phyloP scores from a whole-genome alignment of 768 basidiomycete genomes.

The Dioszegia crocea region DNA sequence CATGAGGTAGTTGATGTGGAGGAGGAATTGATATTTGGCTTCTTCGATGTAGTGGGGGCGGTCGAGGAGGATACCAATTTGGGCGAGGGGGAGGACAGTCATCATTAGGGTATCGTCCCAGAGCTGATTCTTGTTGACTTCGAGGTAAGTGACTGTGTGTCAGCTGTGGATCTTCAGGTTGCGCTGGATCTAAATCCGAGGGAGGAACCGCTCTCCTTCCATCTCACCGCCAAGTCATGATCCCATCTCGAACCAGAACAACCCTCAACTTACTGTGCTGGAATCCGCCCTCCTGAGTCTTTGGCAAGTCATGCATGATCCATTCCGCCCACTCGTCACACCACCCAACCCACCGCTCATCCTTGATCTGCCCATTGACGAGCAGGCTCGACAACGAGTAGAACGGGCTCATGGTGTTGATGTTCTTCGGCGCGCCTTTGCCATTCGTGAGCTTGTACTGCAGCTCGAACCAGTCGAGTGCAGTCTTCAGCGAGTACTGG shows the following conservation, averaged over 20 bases:
- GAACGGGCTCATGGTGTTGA: conserved; percentile 60
- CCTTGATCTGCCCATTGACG: conserved; percentile 25
- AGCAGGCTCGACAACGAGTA: conserved; percentile 37
- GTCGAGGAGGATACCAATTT: conserved; percentile 58
- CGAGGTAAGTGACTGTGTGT: conserved; percentile 36
- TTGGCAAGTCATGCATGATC: conserved; percentile 55
- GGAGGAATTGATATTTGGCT: conserved; percentile 46
- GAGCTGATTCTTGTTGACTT: conserved; percentile 50
- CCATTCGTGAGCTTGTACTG: conserved; percentile 52
- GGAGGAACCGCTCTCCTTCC: too few relatives aligned
- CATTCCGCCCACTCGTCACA: conserved; percentile 50
- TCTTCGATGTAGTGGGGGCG: conserved; percentile 58
- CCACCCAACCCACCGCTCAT: conserved; percentile 38
- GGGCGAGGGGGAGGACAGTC: conserved; percentile 56
- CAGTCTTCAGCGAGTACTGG: conserved; percentile 51
- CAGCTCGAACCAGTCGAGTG: conserved; percentile 56
- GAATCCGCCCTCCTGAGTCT: conserved; percentile 37
- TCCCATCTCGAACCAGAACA: background rate
- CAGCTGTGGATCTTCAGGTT: background rate
- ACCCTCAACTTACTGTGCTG: conserved; percentile 40
- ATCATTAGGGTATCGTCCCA: conserved; percentile 64
- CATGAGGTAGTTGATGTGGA: conserved; percentile 46
- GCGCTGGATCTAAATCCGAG: too few relatives aligned
- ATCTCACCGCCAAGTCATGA: too few relatives aligned
- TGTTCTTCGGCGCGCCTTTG: conserved; percentile 59